Evolutionary conservation across 371 early-diverging fungal species (phyloP).

Genomic region (Blakeslea trispora): DNA sequence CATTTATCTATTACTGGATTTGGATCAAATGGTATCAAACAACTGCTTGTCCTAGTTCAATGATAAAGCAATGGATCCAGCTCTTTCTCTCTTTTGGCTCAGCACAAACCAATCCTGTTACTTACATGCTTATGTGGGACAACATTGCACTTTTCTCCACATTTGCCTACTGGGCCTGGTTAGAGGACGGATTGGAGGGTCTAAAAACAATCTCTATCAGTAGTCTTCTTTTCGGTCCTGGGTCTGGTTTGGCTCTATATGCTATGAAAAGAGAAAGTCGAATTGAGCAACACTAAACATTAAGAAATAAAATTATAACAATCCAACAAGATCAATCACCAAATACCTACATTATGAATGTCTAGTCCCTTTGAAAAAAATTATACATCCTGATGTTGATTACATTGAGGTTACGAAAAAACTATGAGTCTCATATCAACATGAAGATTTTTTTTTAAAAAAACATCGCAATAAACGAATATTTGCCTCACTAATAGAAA

Average conservation of each 20-base stretch:
- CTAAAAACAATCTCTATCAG: background rate
- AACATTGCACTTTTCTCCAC: slow-evolving; percentile 7
- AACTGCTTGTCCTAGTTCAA: background rate
- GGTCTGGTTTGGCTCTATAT: slow-evolving; percentile 13
- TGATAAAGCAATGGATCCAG: slow-evolving; percentile 15
- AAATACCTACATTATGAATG: no score
- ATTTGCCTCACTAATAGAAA: no score
- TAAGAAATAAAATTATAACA: background rate
- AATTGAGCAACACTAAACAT: slow-evolving; percentile 6
- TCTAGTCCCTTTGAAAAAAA: no score
- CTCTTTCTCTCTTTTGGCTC: slow-evolving; percentile 14
- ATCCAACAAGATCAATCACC: no score
- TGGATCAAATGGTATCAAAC: slow-evolving; percentile 20
- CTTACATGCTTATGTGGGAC: slow-evolving; percentile 20
- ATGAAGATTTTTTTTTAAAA: no score
- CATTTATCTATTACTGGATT: slow-evolving; percentile 12
- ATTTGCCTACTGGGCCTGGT: slow-evolving; percentile 15
- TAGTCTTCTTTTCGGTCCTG: slow-evolving; percentile 12
- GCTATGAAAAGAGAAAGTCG: slow-evolving; percentile 15
- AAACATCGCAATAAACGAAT: no score
- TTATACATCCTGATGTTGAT: no score
- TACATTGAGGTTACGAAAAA: no score
- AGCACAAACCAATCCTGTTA: slow-evolving; percentile 4
- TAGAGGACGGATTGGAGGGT: slow-evolving; percentile 13
- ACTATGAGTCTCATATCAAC: no score